A percentile compares a stretch with the other conserved stretches of the same genome.
phyloP scores from a whole-genome alignment of 371 early-diverging fungal species.

The Syncephalastrum monosporum region DNA sequence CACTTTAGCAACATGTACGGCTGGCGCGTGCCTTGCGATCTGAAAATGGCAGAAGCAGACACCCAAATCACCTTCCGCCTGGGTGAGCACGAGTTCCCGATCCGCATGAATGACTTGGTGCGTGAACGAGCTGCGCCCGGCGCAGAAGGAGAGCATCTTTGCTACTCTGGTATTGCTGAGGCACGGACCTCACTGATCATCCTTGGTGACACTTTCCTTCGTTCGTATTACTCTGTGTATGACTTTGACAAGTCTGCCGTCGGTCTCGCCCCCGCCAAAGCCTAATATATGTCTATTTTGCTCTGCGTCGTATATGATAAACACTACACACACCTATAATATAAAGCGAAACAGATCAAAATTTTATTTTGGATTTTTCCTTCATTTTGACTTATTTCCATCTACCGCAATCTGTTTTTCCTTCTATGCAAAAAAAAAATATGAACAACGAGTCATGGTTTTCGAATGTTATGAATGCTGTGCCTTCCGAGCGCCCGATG shows the following conservation, averaged over 20 bases:
- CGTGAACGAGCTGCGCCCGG: slow-evolving; percentile 22
- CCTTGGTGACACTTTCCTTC: slow-evolving; percentile 36
- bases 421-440: too few relatives aligned
- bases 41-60: slow-evolving; percentile 15
- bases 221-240: slow-evolving; percentile 31
- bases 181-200: slow-evolving; percentile 25
- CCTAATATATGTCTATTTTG: not conserved
- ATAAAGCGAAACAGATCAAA: too few relatives aligned
- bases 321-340: too few relatives aligned
- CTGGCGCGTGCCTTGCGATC: slow-evolving; percentile 42
- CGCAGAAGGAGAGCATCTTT: slow-evolving; percentile 13
- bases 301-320: too few relatives aligned
- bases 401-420: too few relatives aligned
- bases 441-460: too few relatives aligned
- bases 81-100: slow-evolving; percentile 18
- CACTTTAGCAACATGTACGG: slow-evolving; percentile 28
- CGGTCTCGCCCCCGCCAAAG: slow-evolving; percentile 26
- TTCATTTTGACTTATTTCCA: too few relatives aligned
- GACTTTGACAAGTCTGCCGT: slow-evolving; percentile 25
- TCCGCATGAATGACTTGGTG: slow-evolving; percentile 13
- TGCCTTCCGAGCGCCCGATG: too few relatives aligned
- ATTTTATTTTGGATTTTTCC: too few relatives aligned
- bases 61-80: slow-evolving; percentile 16
- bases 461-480: too few relatives aligned
- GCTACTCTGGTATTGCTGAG: slow-evolving; percentile 39